phyloP scores from a whole-genome alignment of 345 rosid species.

The Crucihimalaya himalaica region DNA sequence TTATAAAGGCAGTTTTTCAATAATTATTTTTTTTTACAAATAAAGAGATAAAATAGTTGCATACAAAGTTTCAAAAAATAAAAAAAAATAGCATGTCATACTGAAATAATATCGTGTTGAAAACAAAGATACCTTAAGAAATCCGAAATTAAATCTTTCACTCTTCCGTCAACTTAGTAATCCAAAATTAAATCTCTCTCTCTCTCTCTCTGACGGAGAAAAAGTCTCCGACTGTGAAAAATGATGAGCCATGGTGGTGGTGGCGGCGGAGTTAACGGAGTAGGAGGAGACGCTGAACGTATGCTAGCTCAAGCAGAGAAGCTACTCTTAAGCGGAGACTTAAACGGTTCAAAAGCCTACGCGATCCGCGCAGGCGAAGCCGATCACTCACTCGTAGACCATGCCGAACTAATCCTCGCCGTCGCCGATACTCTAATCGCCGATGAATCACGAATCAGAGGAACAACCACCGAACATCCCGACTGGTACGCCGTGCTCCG shows the following conservation, averaged over 20 bases:
- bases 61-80: no score
- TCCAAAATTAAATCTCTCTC: no score
- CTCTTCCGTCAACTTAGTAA: no score
- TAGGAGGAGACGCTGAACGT: constrained; percentile 66
- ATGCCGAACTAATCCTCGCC: constrained; percentile 70
- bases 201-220: background rate
- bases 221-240: constrained; percentile 21
- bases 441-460: constrained; percentile 48
- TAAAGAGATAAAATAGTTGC: background rate
- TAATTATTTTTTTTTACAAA: no score
- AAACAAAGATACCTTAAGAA: no score
- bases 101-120: no score
- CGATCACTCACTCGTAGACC: constrained; percentile 60
- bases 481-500: constrained; percentile 88
- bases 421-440: constrained; percentile 82
- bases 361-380: constrained; percentile 86
- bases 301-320: constrained; percentile 77
- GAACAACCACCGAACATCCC: constrained; percentile 35
- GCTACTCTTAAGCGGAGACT: constrained; percentile 65
- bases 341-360: constrained; percentile 69
- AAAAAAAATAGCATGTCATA: no score
- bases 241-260: constrained; percentile 43
- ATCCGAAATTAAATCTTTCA: background rate
- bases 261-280: constrained; percentile 36
- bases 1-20: background rate